Conservation (phyloP, 345 rosid species). For the Arabidopsis arenosa region DNA sequence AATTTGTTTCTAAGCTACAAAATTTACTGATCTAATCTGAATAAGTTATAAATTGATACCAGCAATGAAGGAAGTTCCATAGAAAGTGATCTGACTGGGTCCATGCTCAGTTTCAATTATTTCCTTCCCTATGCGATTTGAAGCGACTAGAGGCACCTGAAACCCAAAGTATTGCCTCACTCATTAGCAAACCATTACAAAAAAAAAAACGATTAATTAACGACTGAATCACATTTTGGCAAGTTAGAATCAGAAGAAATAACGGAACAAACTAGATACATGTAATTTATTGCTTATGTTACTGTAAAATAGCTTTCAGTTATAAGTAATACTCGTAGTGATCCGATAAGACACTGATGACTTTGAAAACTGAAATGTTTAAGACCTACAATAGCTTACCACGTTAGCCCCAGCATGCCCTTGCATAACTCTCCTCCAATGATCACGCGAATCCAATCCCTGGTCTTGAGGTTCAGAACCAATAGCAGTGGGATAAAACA, state of each 20-base stretch:
- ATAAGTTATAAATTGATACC: conserved; percentile 48
- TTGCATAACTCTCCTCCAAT: conserved; percentile 96
- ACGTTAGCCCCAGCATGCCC: conserved; percentile 98
- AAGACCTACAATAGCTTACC: conserved; percentile 52
- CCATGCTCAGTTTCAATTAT: conserved; percentile 81
- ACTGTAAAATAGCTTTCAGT: background rate
- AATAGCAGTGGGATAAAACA: conserved; percentile 91
- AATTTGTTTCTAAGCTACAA: background rate
- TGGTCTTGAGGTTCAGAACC: conserved; percentile 97
- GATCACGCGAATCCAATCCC: conserved; percentile 89
- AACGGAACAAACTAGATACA: background rate
- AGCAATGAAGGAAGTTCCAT: conserved; percentile 85
- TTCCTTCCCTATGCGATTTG: conserved; percentile 87
- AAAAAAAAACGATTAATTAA: background rate
- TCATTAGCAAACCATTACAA: conserved; percentile 7
- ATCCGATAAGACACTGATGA: background rate
- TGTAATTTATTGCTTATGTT: background rate
- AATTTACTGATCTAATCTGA: conserved; percentile 6
- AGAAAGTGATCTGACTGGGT: conserved; percentile 76
- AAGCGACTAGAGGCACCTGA: conserved; percentile 85
- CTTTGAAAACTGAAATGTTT: background rate
- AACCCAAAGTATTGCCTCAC: background rate
- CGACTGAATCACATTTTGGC: background rate
- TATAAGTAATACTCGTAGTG: background rate
- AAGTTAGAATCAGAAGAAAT: background rate